Conservation (phyloP, 768 basidiomycete genomes). For the Psilocybe cubensis region DNA sequence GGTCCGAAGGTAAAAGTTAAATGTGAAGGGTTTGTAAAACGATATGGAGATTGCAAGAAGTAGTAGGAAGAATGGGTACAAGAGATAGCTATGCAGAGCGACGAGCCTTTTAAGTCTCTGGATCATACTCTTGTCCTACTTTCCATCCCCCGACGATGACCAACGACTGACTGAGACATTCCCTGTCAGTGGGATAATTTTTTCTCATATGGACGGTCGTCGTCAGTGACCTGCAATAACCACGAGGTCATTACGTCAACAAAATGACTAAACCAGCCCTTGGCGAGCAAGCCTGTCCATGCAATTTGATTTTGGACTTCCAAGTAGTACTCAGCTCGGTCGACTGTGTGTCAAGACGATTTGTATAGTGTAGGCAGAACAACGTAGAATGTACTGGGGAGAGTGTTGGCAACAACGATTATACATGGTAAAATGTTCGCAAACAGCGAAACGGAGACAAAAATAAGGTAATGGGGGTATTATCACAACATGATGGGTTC, state of each 20-base stretch:
- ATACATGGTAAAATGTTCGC: neutral
- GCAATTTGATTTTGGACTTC: neutral
- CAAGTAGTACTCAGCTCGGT: no score
- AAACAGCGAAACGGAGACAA: neutral
- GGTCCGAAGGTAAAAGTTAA: no score
- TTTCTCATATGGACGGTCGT: conserved; percentile 4
- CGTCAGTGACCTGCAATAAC: neutral
- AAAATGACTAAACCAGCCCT: neutral
- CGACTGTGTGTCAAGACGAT: neutral
- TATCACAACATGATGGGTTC: neutral
- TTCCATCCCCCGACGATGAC: neutral
- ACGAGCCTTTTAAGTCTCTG: conserved; percentile 11
- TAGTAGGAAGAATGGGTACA: conserved; percentile 4
- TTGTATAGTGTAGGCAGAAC: no score
- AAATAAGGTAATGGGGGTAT: neutral
- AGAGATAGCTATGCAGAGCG: neutral
- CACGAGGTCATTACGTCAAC: neutral
- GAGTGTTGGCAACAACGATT: neutral
- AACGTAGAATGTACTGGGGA: neutral
- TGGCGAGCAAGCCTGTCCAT: neutral
- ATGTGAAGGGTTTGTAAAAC: neutral
- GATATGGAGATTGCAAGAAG: conserved; percentile 7
- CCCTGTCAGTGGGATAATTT: conserved; percentile 5
- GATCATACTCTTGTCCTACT: conserved; percentile 12
- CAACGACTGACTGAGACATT: conserved; percentile 9